These are phyloP conservation scores for Mycena sanguinolenta DNA, from an alignment of 768 basidiomycete genomes.

Conservation along the genomic window DNA sequence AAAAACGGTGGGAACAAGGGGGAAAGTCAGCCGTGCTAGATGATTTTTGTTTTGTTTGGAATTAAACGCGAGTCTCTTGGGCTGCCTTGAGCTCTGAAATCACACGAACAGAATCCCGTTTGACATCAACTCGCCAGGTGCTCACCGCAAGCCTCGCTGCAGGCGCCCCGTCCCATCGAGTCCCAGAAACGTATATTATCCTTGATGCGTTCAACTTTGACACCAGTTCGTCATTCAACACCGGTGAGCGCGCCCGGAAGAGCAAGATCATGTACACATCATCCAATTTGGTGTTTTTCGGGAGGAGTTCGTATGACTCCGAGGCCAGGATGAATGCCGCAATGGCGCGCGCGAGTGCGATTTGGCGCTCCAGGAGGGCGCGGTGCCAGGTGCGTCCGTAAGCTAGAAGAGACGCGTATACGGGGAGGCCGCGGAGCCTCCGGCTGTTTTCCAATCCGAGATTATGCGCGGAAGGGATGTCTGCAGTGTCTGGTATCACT, in stretches of 20 bases:
- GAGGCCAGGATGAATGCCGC: constrained; percentile 25
- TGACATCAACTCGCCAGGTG: constrained; percentile 32
- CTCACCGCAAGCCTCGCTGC: constrained; percentile 34
- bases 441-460: constrained; percentile 36
- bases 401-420: constrained; percentile 33
- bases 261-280: constrained; percentile 34
- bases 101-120: constrained; percentile 24
- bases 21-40: no score
- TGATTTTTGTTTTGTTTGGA: no score
- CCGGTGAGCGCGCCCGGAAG: constrained; percentile 27
- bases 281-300: constrained; percentile 6
- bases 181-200: constrained; percentile 33
- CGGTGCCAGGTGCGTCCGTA: constrained; percentile 34
- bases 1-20: no score
- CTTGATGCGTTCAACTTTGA: constrained; percentile 18
- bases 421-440: constrained; percentile 31
- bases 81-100: constrained; percentile 25
- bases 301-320: constrained; percentile 30
- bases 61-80: background rate
- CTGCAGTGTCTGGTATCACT: constrained; percentile 3
- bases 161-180: constrained; percentile 26
- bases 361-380: constrained; percentile 29
- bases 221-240: constrained; percentile 20
- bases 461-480: constrained; percentile 35
- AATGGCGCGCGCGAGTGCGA: constrained; percentile 28